Conservation (phyloP, 768 basidiomycete genomes). For the Lactifluus rugatus region DNA sequence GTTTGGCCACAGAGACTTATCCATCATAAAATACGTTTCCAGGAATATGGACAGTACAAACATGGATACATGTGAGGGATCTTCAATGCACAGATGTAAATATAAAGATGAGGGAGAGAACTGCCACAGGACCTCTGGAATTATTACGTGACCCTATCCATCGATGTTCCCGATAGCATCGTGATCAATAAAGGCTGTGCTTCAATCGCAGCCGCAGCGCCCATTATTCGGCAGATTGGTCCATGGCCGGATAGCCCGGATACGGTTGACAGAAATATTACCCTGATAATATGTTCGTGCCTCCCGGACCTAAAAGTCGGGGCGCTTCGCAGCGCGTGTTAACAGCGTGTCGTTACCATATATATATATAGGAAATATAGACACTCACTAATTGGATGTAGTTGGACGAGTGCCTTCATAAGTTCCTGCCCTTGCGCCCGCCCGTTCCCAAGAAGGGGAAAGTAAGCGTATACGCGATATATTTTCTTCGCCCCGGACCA, state of each 20-base stretch:
- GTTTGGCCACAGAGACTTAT: constrained; percentile 6
- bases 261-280: constrained; percentile 11
- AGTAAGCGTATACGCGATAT: constrained; percentile 17
- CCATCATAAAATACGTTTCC: constrained; percentile 8
- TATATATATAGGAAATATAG: not conserved
- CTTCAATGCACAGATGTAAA: constrained; percentile 1
- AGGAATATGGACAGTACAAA: constrained; percentile 11
- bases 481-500: constrained; percentile 17
- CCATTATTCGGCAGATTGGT: constrained; percentile 15
- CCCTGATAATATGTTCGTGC: constrained; percentile 18
- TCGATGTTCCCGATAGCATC: constrained; percentile 17
- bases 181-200: constrained; percentile 15
- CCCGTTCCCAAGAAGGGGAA: constrained; percentile 17
- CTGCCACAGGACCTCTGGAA: constrained; percentile 4
- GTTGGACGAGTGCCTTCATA: constrained; percentile 16
- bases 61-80: constrained; percentile 12
- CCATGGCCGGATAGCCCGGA: constrained; percentile 15
- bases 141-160: constrained; percentile 16
- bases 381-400: constrained; percentile 16
- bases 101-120: constrained; percentile 8
- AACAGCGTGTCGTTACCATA: constrained; percentile 12
- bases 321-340: constrained; percentile 16
- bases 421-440: constrained; percentile 17
- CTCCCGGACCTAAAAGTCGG: constrained; percentile 15
- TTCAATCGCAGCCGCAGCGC: constrained; percentile 17